Percentiles rank a stretch among this genome's conserved stretches.
phyloP scores from a whole-genome alignment of 441 rosid species.

The Populus tomentosa region DNA sequence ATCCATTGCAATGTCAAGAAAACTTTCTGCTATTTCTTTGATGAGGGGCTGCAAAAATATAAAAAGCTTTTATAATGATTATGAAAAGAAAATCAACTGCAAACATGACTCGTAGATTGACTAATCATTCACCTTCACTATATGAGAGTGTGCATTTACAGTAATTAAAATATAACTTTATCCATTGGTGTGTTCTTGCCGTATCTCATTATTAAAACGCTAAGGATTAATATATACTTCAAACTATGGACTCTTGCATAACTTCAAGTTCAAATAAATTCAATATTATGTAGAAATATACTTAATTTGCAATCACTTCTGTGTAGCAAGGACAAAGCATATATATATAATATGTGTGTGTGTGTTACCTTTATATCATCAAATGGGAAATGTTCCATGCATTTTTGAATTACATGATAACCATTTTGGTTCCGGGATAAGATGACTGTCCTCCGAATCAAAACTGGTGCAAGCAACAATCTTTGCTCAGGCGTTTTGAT shows the following conservation, averaged over 20 bases:
- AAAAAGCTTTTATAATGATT: background rate
- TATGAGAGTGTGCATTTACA: background rate
- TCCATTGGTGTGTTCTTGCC: too few relatives aligned
- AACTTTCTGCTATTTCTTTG: constrained; percentile 26
- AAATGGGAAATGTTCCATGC: constrained; percentile 24
- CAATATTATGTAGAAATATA: background rate
- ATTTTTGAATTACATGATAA: constrained; percentile 32
- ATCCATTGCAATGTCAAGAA: constrained; percentile 35
- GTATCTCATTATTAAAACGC: too few relatives aligned
- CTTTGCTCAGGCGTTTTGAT: constrained; percentile 18
- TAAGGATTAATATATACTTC: background rate
- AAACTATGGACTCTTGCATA: background rate
- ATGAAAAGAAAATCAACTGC: background rate
- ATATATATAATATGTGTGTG: too few relatives aligned
- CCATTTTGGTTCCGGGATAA: constrained; percentile 31
- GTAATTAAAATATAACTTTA: too few relatives aligned
- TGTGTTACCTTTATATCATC: constrained; percentile 9
- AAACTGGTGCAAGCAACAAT: constrained; percentile 13
- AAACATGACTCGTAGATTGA: background rate
- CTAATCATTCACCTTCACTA: background rate
- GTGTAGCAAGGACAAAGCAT: background rate
- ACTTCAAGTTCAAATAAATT: too few relatives aligned
- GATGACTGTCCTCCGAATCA: constrained; percentile 17
- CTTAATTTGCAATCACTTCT: background rate
- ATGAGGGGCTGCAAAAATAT: constrained; percentile 25